Conservation (phyloP, 495 filamentous ascomycete species). For the Aspergillus asperescens region DNA sequence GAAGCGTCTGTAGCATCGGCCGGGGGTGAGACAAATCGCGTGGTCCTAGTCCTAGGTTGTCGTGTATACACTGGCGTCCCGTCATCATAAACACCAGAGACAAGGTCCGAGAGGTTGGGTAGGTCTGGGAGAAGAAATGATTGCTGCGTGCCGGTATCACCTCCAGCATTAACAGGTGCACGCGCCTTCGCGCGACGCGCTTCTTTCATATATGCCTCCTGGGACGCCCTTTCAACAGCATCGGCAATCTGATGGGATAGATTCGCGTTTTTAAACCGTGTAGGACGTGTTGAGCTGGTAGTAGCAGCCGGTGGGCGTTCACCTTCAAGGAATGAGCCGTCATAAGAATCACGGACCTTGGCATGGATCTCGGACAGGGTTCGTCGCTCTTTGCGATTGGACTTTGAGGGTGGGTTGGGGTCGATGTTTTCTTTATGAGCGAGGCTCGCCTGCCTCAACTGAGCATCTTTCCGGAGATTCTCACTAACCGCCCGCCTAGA, state of each 20-base stretch:
- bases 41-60: slow-evolving; percentile 44
- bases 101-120: slow-evolving; percentile 65
- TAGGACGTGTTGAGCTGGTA: slow-evolving; percentile 42
- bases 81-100: slow-evolving; percentile 63
- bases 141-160: slow-evolving; percentile 44
- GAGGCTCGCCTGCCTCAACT: slow-evolving; percentile 39
- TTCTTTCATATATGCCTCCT: slow-evolving; percentile 38
- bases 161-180: slow-evolving; percentile 25
- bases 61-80: slow-evolving; percentile 59
- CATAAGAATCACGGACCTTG: slow-evolving; percentile 50
- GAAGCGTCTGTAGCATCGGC: slow-evolving; percentile 37
- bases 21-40: slow-evolving; percentile 51
- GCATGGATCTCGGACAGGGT: slow-evolving; percentile 53
- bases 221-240: slow-evolving; percentile 41
- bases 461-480: slow-evolving; percentile 42
- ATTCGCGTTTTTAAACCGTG: slow-evolving; percentile 51
- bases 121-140: slow-evolving; percentile 65
- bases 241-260: slow-evolving; percentile 42
- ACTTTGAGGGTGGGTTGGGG: slow-evolving; percentile 30
- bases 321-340: slow-evolving; percentile 47
- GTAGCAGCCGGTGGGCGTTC: slow-evolving; percentile 47
- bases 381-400: slow-evolving; percentile 32
- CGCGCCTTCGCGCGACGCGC: slow-evolving; percentile 27
- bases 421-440: slow-evolving; percentile 45
- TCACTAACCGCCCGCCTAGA: slow-evolving; percentile 34